phyloP scores from a whole-genome alignment of 1,284 basidiomycete genomes.

The Dichomitus squalens region DNA sequence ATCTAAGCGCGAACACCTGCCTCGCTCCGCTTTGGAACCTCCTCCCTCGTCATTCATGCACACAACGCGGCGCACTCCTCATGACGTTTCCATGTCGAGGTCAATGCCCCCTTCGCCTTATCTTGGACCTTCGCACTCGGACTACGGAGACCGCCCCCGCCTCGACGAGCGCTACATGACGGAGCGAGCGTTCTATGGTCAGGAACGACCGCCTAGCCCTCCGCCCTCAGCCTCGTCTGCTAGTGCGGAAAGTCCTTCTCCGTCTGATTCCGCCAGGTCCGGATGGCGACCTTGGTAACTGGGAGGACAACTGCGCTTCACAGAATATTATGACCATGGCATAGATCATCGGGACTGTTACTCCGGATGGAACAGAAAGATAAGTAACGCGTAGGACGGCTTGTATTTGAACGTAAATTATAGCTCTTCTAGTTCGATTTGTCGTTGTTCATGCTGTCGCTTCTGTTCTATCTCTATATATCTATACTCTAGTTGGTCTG shows the following conservation, averaged over 20 bases:
- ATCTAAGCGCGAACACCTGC: constrained; percentile 3
- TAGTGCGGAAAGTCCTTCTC: constrained; percentile 28
- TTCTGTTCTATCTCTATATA: constrained; percentile 3
- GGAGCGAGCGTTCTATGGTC: constrained; percentile 6
- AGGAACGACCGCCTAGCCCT: constrained; percentile 19
- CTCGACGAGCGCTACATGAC: constrained; percentile 1
- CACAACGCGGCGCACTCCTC: constrained; percentile 3
- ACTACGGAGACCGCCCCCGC: background rate
- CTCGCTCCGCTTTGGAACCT: constrained; percentile 10
- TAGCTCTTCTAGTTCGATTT: constrained; percentile 13
- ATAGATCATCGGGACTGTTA: background rate
- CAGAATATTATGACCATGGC: too few relatives aligned
- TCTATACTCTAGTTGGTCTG: constrained; percentile 13
- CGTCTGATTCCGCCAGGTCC: constrained; percentile 33
- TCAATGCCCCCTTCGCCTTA: constrained; percentile 19
- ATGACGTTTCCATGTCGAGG: constrained; percentile 16
- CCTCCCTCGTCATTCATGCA: background rate
- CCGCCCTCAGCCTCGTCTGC: constrained; percentile 16
- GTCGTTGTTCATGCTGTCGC: background rate
- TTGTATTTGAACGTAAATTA: constrained; percentile 8
- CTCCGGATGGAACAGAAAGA: background rate
- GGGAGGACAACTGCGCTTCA: background rate
- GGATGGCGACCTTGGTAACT: constrained; percentile 25
- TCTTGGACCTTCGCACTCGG: background rate
- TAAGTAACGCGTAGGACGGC: too few relatives aligned